These are phyloP conservation scores for Seiridium cupressi DNA, from an alignment of 2,329 filamentous ascomycete genomes.

Conservation along the genomic window DNA sequence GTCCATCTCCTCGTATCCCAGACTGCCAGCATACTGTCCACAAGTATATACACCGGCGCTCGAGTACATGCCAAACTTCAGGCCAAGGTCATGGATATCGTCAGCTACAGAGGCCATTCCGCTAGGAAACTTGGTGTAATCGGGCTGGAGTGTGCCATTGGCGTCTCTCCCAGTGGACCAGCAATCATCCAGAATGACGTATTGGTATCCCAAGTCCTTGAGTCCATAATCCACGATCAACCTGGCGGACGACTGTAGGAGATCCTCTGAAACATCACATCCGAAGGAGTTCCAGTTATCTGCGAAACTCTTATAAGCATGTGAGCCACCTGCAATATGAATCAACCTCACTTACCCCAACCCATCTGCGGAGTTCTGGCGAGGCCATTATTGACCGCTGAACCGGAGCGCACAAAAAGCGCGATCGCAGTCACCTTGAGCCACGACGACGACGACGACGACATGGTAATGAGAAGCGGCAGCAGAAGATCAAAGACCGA, in stretches of 20 bases:
- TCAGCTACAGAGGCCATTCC: constrained; percentile 33
- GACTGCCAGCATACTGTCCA: constrained; percentile 46
- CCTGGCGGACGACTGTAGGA: neutral
- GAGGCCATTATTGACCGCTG: constrained; percentile 3
- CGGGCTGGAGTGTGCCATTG: neutral
- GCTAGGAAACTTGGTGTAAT: constrained; percentile 29
- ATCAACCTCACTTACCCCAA: neutral
- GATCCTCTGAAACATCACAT: constrained; percentile 7
- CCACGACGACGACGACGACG: neutral
- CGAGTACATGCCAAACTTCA: constrained; percentile 38
- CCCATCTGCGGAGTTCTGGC: neutral
- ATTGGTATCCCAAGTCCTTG: constrained; percentile 7
- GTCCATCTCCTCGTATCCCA: constrained; percentile 51
- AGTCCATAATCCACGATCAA: constrained; percentile 6
- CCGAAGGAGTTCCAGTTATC: constrained; percentile 9
- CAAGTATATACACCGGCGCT: constrained; percentile 46
- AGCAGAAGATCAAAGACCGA: neutral
- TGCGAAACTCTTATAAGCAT: neutral
- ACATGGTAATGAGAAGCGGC: neutral
- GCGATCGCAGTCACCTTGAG: neutral
- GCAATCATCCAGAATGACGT: constrained; percentile 8
- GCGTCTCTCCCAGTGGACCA: constrained; percentile 5
- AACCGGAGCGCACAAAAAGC: neutral
- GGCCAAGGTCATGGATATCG: constrained; percentile 30
- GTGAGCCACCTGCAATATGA: neutral